Evolutionary conservation across 257 asterid species (phyloP).

Genomic region (Forsythia suspensa): DNA sequence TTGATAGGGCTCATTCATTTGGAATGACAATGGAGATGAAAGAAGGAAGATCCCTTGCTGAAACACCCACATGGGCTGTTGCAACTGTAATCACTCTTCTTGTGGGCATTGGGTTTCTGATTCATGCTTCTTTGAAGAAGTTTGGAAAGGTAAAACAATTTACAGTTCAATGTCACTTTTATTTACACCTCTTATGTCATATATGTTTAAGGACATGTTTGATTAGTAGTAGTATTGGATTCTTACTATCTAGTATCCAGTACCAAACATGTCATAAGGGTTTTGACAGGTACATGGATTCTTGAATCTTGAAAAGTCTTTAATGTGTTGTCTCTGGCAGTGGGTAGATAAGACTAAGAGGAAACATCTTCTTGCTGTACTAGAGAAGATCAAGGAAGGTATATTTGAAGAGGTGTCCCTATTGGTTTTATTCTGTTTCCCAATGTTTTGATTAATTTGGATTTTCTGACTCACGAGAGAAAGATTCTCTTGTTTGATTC

Average conservation of each 20-base stretch:
- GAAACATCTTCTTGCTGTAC: conserved; percentile 76
- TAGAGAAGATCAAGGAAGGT: conserved; percentile 94
- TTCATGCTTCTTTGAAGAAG: conserved; percentile 37
- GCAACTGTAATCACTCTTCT: conserved; percentile 37
- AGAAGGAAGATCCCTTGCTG: conserved; percentile 39
- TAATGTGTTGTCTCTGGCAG: conserved; percentile 37
- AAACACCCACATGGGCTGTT: conserved; percentile 53
- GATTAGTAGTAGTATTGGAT: too few species aligned
- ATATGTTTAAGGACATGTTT: too few species aligned
- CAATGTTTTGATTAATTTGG: conserved; percentile 7
- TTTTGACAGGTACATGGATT: background rate
- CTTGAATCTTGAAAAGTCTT: conserved; percentile 4
- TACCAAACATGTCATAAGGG: too few species aligned
- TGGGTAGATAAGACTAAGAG: conserved; percentile 84
- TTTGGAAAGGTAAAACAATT: conserved; percentile 28
- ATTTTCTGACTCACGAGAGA: background rate
- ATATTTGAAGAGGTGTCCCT: conserved; percentile 12
- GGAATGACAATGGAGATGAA: conserved; percentile 21
- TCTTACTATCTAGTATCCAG: too few species aligned
- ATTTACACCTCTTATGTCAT: background rate
- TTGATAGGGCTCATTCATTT: background rate
- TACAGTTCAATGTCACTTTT: too few species aligned
- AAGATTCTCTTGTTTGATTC: conserved; percentile 11
- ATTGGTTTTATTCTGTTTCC: background rate
- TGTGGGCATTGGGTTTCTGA: conserved; percentile 38